Percentiles rank a stretch among this genome's conserved stretches.
Conservation (phyloP, 805 yeast species). For the Candida insectorum region DNA sequence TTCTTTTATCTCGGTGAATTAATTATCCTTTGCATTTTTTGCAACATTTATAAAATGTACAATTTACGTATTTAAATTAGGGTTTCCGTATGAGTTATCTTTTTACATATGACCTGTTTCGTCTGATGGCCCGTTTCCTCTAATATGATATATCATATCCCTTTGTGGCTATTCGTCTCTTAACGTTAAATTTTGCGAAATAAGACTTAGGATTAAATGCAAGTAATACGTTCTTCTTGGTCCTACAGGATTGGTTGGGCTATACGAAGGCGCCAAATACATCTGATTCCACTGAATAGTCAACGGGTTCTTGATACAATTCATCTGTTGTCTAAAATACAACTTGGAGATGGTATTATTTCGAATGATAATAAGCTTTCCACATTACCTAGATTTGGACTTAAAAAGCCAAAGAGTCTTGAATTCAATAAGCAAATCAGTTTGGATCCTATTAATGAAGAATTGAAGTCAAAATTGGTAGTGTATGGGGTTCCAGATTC, state of each 20-base stretch:
- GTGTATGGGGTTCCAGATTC: conserved; percentile 3
- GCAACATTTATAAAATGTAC: conserved; percentile 14
- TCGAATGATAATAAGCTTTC: neutral
- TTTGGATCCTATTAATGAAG: neutral
- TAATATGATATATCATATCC: too few species aligned
- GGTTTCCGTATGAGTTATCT: too few species aligned
- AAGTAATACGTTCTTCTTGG: too few species aligned
- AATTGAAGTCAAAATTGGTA: neutral
- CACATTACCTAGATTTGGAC: neutral
- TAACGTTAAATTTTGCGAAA: too few species aligned
- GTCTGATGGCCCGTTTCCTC: too few species aligned
- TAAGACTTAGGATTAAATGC: too few species aligned
- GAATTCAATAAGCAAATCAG: neutral
- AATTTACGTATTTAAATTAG: conserved; percentile 12
- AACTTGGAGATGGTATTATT: neutral
- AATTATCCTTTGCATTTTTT: conserved; percentile 9
- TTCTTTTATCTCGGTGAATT: conserved; percentile 4
- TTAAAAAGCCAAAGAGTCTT: neutral
- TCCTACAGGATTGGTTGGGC: too few species aligned
- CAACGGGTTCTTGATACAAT: conserved; percentile 1
- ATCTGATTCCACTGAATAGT: conserved; percentile 3
- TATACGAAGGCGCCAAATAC: too few species aligned
- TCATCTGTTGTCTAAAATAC: neutral
- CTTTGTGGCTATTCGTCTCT: too few species aligned
- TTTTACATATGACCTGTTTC: too few species aligned